Evolutionary conservation across 1,284 basidiomycete species (phyloP).

Genomic region (Sporisorium scitamineum): DNA sequence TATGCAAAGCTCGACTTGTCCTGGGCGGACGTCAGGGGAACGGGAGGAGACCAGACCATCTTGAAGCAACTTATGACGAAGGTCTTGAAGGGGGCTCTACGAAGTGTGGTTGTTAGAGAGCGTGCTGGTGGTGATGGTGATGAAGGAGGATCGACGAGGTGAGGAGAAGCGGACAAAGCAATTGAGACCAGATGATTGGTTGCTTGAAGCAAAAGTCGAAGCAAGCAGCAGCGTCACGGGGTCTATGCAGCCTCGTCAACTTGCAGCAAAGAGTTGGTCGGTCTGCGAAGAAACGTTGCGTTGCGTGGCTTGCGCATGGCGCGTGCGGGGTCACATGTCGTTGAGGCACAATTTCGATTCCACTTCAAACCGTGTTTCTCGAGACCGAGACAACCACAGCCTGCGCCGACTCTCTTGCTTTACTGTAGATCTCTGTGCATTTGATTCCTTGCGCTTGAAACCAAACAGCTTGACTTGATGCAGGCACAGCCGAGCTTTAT

Average conservation of each 20-base stretch:
- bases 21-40: constrained; percentile 40
- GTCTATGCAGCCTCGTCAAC: background rate
- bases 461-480: background rate
- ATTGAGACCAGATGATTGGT: constrained; percentile 20
- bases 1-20: constrained; percentile 72
- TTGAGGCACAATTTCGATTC: background rate
- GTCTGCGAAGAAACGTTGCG: constrained; percentile 9
- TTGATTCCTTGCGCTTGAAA: background rate
- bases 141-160: background rate
- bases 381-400: background rate
- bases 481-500: background rate
- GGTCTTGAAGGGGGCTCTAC: background rate
- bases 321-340: constrained; percentile 41
- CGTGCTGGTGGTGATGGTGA: background rate
- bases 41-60: constrained; percentile 54
- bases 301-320: constrained; percentile 5
- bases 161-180: constrained; percentile 5
- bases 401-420: background rate
- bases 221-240: constrained; percentile 1
- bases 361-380: background rate
- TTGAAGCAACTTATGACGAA: background rate
- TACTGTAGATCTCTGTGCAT: background rate
- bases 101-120: background rate
- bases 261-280: too few species aligned
- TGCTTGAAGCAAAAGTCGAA: background rate